These are phyloP conservation scores for Albophoma yamanashiensis DNA, from an alignment of 2,329 filamentous ascomycete genomes.

Conservation along the genomic window DNA sequence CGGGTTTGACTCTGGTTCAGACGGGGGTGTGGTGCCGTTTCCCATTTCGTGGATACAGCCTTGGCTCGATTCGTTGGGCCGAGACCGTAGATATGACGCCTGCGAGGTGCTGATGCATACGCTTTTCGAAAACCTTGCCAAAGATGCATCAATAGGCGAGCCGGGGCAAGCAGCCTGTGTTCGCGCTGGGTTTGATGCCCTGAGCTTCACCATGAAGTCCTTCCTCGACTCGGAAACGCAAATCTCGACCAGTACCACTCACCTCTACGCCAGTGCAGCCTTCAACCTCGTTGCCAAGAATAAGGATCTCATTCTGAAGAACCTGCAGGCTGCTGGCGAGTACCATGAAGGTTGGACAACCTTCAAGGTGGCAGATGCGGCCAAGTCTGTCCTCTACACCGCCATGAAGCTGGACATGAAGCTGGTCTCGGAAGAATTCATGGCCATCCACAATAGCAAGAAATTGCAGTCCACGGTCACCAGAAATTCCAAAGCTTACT, in stretches of 20 bases:
- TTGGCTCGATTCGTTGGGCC: slow-evolving; percentile 67
- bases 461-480: slow-evolving; percentile 56
- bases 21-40: slow-evolving; percentile 40
- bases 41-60: slow-evolving; percentile 69
- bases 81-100: slow-evolving; percentile 66
- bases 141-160: slow-evolving; percentile 41
- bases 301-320: slow-evolving; percentile 44
- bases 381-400: slow-evolving; percentile 38
- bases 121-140: slow-evolving; percentile 55
- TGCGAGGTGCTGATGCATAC: slow-evolving; percentile 70
- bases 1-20: slow-evolving; percentile 27
- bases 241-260: slow-evolving; percentile 38
- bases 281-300: slow-evolving; percentile 56
- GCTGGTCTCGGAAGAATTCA: slow-evolving; percentile 30
- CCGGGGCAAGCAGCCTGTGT: slow-evolving; percentile 52
- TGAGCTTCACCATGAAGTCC: slow-evolving; percentile 45
- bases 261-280: slow-evolving; percentile 53
- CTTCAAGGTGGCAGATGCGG: slow-evolving; percentile 31
- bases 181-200: slow-evolving; percentile 50
- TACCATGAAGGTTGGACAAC: slow-evolving; percentile 25
- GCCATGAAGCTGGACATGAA: slow-evolving; percentile 38
- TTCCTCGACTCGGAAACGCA: slow-evolving; percentile 37
- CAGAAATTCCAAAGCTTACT: slow-evolving; percentile 47
- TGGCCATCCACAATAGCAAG: slow-evolving; percentile 49
- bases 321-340: slow-evolving; percentile 15